Conservation (phyloP, 805 yeast species). For the Spathaspora girioi region DNA sequence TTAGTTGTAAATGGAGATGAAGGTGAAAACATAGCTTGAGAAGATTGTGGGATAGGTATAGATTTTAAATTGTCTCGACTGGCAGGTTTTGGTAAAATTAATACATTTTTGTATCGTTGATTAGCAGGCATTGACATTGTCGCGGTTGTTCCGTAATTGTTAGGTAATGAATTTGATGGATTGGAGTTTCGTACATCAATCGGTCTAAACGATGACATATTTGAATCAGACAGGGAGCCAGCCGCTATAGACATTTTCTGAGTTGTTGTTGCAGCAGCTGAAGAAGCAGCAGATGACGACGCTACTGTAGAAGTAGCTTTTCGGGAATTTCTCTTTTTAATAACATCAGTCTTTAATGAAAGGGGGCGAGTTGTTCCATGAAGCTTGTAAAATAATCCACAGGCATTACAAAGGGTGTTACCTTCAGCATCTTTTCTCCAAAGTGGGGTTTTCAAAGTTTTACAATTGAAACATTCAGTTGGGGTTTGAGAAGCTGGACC, state of each 20-base stretch:
- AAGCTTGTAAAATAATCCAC: conserved; percentile 56
- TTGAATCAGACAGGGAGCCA: conserved; percentile 3
- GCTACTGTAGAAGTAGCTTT: conserved; percentile 1
- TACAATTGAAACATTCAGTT: conserved; percentile 50
- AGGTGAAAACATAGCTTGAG: conserved; percentile 6
- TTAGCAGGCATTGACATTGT: background rate
- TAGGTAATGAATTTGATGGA: conserved; percentile 7
- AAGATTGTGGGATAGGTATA: conserved; percentile 25
- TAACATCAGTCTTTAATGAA: conserved; percentile 55
- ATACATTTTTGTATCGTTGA: conserved; percentile 32
- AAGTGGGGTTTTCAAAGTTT: conserved; percentile 56
- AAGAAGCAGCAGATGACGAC: background rate
- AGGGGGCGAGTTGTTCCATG: conserved; percentile 64
- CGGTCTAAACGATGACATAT: too few species aligned
- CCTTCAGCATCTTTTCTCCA: conserved; percentile 63
- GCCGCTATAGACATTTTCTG: background rate
- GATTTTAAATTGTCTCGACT: conserved; percentile 15
- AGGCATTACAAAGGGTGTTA: conserved; percentile 60
- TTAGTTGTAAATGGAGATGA: conserved; percentile 10
- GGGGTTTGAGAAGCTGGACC: background rate
- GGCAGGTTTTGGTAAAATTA: conserved; percentile 40
- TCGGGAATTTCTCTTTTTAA: conserved; percentile 42
- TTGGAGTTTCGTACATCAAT: background rate
- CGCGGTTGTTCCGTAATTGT: background rate
- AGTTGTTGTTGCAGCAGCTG: background rate